Conservation (phyloP, 1,284 basidiomycete species). For the Leccinum pachyderme region DNA sequence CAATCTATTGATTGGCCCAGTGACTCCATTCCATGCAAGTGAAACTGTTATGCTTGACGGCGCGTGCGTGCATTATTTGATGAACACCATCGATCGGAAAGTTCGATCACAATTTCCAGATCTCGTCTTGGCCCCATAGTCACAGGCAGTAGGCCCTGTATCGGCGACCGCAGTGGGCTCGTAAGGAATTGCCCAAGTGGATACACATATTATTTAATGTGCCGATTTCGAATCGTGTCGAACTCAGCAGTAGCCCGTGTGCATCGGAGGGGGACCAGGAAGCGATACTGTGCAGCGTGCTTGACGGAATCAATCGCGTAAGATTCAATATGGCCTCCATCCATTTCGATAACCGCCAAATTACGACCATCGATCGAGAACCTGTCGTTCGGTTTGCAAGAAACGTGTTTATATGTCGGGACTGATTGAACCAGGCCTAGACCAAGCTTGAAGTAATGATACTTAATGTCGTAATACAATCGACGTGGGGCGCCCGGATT, state of each 20-base stretch:
- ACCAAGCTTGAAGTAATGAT: neutral
- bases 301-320: conserved; percentile 29
- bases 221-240: conserved; percentile 16
- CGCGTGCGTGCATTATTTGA: neutral
- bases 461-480: conserved; percentile 31
- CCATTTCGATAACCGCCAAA: conserved; percentile 36
- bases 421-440: conserved; percentile 2
- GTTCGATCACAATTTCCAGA: neutral
- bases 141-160: conserved; percentile 6
- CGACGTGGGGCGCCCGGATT: conserved; percentile 32
- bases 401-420: conserved; percentile 30
- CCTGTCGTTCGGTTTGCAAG: conserved; percentile 38
- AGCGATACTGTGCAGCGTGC: conserved; percentile 36
- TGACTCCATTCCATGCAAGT: neutral
- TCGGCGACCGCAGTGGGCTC: conserved; percentile 25
- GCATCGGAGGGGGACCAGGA: conserved; percentile 30
- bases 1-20: neutral
- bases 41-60: neutral
- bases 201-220: conserved; percentile 11
- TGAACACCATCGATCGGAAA: neutral
- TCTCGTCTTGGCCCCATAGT: neutral
- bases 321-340: conserved; percentile 34
- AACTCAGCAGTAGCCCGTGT: conserved; percentile 34
- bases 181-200: conserved; percentile 31
- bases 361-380: conserved; percentile 32